Evolutionary conservation across 768 basidiomycete genomes (phyloP).

Genomic region (Russula virescens): DNA sequence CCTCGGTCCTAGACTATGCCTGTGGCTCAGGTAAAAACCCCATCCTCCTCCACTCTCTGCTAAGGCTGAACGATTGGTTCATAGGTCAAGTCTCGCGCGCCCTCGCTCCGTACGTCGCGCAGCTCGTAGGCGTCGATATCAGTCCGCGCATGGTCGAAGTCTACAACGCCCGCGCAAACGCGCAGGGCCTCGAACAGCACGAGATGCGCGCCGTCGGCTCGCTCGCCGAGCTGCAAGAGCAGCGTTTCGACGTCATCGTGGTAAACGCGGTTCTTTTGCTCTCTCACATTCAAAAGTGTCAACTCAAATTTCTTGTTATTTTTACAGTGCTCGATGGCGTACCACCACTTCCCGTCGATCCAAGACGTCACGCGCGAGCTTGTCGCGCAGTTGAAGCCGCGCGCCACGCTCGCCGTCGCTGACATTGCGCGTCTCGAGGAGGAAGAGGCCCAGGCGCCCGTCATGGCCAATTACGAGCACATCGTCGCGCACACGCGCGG

Average conservation of each 20-base stretch:
- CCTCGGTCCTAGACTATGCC: slow-evolving; percentile 13
- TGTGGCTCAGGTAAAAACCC: slow-evolving; percentile 17
- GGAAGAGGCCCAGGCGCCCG: background rate
- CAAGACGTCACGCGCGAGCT: slow-evolving; percentile 46
- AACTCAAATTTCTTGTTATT: too few relatives aligned
- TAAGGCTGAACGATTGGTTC: too few relatives aligned
- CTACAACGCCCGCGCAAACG: slow-evolving; percentile 51
- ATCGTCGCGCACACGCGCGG: slow-evolving; percentile 53
- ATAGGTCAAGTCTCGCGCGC: slow-evolving; percentile 59
- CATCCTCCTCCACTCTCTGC: too few relatives aligned
- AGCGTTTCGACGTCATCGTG: slow-evolving; percentile 62
- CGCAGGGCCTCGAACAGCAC: slow-evolving; percentile 57
- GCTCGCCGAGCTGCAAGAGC: slow-evolving; percentile 47
- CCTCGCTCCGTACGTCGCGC: slow-evolving; percentile 53
- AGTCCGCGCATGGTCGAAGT: slow-evolving; percentile 63
- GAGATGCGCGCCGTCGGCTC: slow-evolving; percentile 61
- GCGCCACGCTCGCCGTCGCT: slow-evolving; percentile 52
- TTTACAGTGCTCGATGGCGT: slow-evolving; percentile 59
- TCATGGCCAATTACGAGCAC: slow-evolving; percentile 36
- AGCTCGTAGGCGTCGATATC: slow-evolving; percentile 70
- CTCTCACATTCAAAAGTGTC: too few relatives aligned
- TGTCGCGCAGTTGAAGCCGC: slow-evolving; percentile 53
- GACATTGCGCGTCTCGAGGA: slow-evolving; percentile 36
- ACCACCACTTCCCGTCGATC: slow-evolving; percentile 56
- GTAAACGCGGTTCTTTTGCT: slow-evolving; percentile 34